Base-by-base conservation (phyloP, 73 alveolate species). In the Urostyla sp. region DNA sequence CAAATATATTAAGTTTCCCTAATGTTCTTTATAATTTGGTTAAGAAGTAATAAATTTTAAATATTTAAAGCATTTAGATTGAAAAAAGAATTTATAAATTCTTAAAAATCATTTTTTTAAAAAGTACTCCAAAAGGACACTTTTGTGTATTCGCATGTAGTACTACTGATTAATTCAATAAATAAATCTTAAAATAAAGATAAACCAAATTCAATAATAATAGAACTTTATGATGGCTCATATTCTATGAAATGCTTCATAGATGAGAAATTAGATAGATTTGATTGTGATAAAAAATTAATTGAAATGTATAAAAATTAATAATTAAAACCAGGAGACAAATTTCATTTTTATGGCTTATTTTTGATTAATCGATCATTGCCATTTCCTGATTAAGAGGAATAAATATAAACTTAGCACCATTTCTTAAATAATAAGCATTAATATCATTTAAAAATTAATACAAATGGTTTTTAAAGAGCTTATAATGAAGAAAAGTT, bases 221-320 rank as follows among this genome's bases (percentile, higher is more conserved):
- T 66, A 20, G 80, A 66, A 10, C 61, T 66, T 5, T 37, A 48
- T 45, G 80, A 66, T 40, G 80, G 80, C 5, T 8, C 80, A 15
- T 66, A 66, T 40, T 4, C 10, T 2, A 40, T 66, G 80, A 35
- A 24, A 37, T 36, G 59, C 48, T 13, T 30, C 15, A 46, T 66
- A 15, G 21, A 32, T 24, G 61, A 66, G 40, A 66, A 66, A 20
- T 23, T 32, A 0, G 61, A 35, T 10, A 36, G 30, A 20, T 66
- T 38, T 30, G 7, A 66, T 7, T 66, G 80, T 40, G 80, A 66
- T 32, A 4, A 26, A 40, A 20, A 16, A 11, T 5, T 66, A 16
- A 38, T 66, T 2, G 61, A 66, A 4, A 34, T 66, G 59, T 40
- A 40, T 18, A 32, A 35, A 16, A 66, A 35, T 40, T 3, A 21